Evolutionary conservation across 2,329 filamentous ascomycete species (phyloP).

Genomic region (Scedosporium boydii): DNA sequence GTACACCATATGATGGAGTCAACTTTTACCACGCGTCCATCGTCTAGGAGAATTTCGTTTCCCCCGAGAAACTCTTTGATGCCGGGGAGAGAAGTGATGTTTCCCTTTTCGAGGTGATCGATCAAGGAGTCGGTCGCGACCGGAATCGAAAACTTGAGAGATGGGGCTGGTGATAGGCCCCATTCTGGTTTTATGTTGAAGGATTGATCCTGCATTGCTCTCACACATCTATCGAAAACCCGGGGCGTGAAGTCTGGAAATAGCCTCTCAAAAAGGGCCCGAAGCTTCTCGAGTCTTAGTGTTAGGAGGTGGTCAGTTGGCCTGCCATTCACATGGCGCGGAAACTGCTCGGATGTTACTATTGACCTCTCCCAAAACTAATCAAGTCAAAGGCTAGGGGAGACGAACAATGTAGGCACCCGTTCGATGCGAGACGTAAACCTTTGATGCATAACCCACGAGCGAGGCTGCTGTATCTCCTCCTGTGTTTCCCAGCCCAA

Average conservation of each 20-base stretch:
- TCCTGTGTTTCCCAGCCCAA: constrained; percentile 31
- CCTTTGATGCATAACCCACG: constrained; percentile 22
- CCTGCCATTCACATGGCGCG: constrained; percentile 21
- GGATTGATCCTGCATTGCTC: constrained; percentile 13
- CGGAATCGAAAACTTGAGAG: constrained; percentile 14
- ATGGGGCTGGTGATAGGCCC: constrained; percentile 17
- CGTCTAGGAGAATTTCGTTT: constrained; percentile 12
- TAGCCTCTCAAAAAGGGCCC: constrained; percentile 17
- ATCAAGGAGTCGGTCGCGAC: constrained; percentile 19
- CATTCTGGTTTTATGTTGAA: constrained; percentile 19
- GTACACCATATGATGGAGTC: constrained; percentile 25
- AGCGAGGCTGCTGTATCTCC: constrained; percentile 21
- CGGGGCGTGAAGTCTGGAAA: constrained; percentile 13
- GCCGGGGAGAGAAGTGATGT: constrained; percentile 22
- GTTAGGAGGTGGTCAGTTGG: constrained; percentile 24
- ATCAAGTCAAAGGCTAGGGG: too few species aligned
- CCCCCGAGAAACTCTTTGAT: constrained; percentile 6
- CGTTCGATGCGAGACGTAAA: constrained; percentile 31
- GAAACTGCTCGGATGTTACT: constrained; percentile 13
- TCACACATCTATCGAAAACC: constrained; percentile 7
- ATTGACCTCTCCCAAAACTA: not conserved
- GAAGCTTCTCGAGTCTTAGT: constrained; percentile 20
- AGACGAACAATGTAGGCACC: constrained; percentile 24
- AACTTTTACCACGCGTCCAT: constrained; percentile 17
- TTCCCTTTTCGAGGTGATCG: constrained; percentile 25